Percentiles rank a stretch among this genome's conserved stretches.
Conservation (phyloP, 2,329 filamentous ascomycete genomes). For the Erysiphe pulchra region DNA sequence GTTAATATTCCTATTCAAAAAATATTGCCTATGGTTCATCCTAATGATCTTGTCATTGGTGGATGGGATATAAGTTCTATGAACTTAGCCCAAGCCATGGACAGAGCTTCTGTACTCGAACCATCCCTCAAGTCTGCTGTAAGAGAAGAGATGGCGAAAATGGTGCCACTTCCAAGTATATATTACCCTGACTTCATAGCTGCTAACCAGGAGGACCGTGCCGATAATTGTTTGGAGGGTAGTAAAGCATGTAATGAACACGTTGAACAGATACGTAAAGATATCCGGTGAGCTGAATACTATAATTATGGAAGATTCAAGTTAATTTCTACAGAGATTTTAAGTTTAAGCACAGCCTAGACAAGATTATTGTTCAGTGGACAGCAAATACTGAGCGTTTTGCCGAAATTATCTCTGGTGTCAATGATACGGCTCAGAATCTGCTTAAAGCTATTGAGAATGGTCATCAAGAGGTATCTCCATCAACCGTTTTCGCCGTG, state of each 20-base stretch:
- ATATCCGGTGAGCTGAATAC: conserved; percentile 41
- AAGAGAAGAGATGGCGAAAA: conserved; percentile 72
- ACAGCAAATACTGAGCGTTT: conserved; percentile 98
- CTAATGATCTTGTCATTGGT: conserved; percentile 81
- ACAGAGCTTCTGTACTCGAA: conserved; percentile 83
- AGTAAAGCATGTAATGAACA: conserved; percentile 66
- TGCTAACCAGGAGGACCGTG: conserved; percentile 89
- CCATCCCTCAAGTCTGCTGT: conserved; percentile 78
- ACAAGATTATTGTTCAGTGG: conserved; percentile 96
- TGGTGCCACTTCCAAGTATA: conserved; percentile 78
- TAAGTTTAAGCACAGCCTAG: conserved; percentile 59
- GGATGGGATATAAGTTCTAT: conserved; percentile 93
- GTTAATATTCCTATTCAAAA: conserved; percentile 92
- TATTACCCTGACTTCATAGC: conserved; percentile 99
- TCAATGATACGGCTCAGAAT: conserved; percentile 95
- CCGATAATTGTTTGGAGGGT: conserved; percentile 70
- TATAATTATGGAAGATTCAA: neutral
- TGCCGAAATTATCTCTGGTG: conserved; percentile 60
- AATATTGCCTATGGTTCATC: conserved; percentile 87
- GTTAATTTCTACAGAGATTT: conserved; percentile 37
- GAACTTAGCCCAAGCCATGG: conserved; percentile 80
- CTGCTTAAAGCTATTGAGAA: conserved; percentile 64
- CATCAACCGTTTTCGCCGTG: conserved; percentile 87
- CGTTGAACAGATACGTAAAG: conserved; percentile 75
- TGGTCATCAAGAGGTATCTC: conserved; percentile 76